Percentiles rank a stretch among this genome's conserved stretches.
phyloP scores from a whole-genome alignment of 306 rosid genomes.

The Vigna mungo region DNA sequence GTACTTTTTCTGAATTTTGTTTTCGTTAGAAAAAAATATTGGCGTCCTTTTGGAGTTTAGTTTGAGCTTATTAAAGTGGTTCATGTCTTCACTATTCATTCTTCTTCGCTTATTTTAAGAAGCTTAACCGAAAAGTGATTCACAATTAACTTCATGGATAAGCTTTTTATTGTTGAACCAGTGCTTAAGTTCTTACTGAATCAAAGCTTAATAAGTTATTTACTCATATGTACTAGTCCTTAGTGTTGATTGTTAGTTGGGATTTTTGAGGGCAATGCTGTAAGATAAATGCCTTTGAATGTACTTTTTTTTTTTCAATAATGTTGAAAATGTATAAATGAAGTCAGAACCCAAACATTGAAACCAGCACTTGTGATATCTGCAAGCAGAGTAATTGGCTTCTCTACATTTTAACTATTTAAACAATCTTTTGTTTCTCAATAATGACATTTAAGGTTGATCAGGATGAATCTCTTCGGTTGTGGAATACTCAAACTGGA shows the following conservation, averaged over 20 bases:
- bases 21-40: background rate
- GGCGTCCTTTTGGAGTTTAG: background rate
- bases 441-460: slow-evolving; percentile 47
- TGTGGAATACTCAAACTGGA: slow-evolving; percentile 95
- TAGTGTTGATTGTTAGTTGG: slow-evolving; percentile 26
- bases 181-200: background rate
- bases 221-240: background rate
- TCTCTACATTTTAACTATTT: slow-evolving; percentile 30
- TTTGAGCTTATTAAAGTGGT: background rate
- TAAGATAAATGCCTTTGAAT: slow-evolving; percentile 16
- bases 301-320: background rate
- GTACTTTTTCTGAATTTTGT: background rate
- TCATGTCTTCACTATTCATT: background rate
- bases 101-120: background rate
- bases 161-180: background rate
- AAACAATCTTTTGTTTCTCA: slow-evolving; percentile 31
- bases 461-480: slow-evolving; percentile 96
- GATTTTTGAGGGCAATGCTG: slow-evolving; percentile 15
- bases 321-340: slow-evolving; percentile 60
- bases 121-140: background rate
- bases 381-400: slow-evolving; percentile 81
- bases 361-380: slow-evolving; percentile 86
- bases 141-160: background rate
- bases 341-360: slow-evolving; percentile 87
- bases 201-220: background rate